Conservation (phyloP, 768 basidiomycete genomes). For the Lactarius evosmus region DNA sequence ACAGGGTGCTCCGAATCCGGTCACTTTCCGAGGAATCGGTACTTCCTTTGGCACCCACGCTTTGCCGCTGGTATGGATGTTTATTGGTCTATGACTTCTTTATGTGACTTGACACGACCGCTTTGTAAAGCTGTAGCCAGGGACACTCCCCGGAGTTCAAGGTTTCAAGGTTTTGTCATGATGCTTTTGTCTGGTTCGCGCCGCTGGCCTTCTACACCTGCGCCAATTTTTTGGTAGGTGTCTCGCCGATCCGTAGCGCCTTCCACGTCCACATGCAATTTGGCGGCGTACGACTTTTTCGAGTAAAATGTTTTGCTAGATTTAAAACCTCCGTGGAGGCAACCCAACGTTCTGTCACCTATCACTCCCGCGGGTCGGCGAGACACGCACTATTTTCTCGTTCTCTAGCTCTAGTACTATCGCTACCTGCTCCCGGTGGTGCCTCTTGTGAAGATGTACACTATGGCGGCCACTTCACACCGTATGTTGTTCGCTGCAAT, state of each 20-base stretch:
- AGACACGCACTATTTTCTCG: too few species aligned
- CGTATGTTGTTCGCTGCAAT: background rate
- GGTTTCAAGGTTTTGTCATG: background rate
- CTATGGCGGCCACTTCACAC: background rate
- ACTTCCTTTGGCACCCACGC: background rate
- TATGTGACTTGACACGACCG: too few species aligned
- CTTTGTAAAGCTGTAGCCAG: too few species aligned
- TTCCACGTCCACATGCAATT: background rate
- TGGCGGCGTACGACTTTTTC: background rate
- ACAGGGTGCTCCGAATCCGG: background rate
- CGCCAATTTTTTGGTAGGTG: background rate
- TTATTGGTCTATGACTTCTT: background rate
- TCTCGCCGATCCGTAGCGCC: background rate
- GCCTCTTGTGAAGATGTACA: background rate
- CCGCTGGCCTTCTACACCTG: background rate
- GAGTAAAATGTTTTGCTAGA: background rate
- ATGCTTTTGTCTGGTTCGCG: background rate
- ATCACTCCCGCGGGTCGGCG: background rate
- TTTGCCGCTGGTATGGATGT: background rate
- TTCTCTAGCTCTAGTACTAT: background rate
- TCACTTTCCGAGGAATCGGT: background rate
- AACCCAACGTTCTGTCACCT: background rate
- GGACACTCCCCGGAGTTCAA: background rate
- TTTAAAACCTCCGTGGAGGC: background rate
- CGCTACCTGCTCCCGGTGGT: background rate